These are phyloP conservation scores for Claviceps monticola DNA, from an alignment of 2,329 filamentous ascomycete species.

Conservation along the genomic window DNA sequence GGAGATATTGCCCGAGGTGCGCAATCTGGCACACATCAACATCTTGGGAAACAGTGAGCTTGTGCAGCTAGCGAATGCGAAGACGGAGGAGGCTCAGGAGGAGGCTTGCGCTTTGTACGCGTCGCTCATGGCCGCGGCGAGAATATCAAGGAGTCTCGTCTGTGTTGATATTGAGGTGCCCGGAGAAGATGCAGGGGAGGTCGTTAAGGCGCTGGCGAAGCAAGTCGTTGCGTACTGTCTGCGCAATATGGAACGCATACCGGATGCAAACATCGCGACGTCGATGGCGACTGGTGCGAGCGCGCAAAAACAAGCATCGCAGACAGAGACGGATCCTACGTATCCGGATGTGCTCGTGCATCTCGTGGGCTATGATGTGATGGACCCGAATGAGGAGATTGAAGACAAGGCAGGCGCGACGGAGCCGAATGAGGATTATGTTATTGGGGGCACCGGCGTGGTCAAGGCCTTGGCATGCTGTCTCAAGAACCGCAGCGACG, in stretches of 20 bases:
- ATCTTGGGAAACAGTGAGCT: constrained; percentile 71
- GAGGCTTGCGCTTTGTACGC: constrained; percentile 91
- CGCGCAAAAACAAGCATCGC: constrained; percentile 3
- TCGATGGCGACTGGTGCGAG: constrained; percentile 8
- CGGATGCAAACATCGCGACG: constrained; percentile 47
- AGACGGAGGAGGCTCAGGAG: constrained; percentile 68
- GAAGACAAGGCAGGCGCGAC: constrained; percentile 30
- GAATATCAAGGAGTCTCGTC: constrained; percentile 70
- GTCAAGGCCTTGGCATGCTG: constrained; percentile 90
- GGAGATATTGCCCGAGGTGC: constrained; percentile 77
- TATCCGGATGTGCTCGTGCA: constrained; percentile 76
- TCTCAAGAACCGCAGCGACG: constrained; percentile 60
- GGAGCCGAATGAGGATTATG: constrained; percentile 81
- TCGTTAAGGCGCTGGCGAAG: constrained; percentile 82
- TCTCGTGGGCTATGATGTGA: constrained; percentile 59
- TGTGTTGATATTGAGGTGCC: constrained; percentile 89
- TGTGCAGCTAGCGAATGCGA: constrained; percentile 56
- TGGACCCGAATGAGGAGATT: constrained; percentile 14
- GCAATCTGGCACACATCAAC: constrained; percentile 70
- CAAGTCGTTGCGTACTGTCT: constrained; percentile 93
- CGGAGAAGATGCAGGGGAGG: constrained; percentile 64
- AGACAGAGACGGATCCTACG: constrained; percentile 11
- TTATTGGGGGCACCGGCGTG: constrained; percentile 88
- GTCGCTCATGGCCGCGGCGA: constrained; percentile 74
- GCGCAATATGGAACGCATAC: constrained; percentile 72